These are phyloP conservation scores for Wickerhamiella spandovensis DNA, from an alignment of 805 yeast genomes.

Conservation along the genomic window DNA sequence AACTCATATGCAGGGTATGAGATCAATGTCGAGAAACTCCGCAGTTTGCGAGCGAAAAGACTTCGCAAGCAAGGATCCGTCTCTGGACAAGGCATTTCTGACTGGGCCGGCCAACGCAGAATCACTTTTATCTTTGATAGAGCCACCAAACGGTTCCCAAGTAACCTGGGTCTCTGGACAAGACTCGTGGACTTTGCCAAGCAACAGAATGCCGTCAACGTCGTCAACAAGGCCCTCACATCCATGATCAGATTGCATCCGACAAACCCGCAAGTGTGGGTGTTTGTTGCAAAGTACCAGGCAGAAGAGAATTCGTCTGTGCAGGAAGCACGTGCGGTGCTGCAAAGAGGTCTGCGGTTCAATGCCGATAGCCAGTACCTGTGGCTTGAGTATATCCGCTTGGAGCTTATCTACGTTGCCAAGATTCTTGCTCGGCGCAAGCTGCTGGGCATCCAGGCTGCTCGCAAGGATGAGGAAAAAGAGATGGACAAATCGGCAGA, in stretches of 20 bases:
- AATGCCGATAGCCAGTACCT: constrained; percentile 58
- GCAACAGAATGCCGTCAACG: constrained; percentile 20
- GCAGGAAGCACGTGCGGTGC: constrained; percentile 71
- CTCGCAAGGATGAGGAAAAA: constrained; percentile 30
- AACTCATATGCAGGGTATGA: constrained; percentile 72
- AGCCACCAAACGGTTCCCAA: constrained; percentile 68
- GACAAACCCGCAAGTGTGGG: constrained; percentile 81
- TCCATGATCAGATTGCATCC: constrained; percentile 78
- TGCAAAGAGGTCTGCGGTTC: constrained; percentile 75
- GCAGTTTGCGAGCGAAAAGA: constrained; percentile 57
- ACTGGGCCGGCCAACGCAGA: constrained; percentile 76
- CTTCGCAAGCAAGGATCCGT: constrained; percentile 27
- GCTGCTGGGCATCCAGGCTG: constrained; percentile 55
- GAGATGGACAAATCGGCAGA: constrained; percentile 11
- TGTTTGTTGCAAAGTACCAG: constrained; percentile 88
- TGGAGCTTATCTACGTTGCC: constrained; percentile 76
- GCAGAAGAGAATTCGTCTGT: constrained; percentile 80
- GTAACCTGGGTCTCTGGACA: constrained; percentile 66
- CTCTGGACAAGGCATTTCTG: constrained; percentile 43
- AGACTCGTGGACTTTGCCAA: constrained; percentile 47
- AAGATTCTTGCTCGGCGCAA: constrained; percentile 73
- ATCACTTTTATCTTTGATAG: constrained; percentile 73
- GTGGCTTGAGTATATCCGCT: constrained; percentile 78
- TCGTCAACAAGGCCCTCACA: constrained; percentile 47
- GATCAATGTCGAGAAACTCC: constrained; percentile 58